Conservation (phyloP, 2,329 filamentous ascomycete genomes). For the Endothia cerciana region DNA sequence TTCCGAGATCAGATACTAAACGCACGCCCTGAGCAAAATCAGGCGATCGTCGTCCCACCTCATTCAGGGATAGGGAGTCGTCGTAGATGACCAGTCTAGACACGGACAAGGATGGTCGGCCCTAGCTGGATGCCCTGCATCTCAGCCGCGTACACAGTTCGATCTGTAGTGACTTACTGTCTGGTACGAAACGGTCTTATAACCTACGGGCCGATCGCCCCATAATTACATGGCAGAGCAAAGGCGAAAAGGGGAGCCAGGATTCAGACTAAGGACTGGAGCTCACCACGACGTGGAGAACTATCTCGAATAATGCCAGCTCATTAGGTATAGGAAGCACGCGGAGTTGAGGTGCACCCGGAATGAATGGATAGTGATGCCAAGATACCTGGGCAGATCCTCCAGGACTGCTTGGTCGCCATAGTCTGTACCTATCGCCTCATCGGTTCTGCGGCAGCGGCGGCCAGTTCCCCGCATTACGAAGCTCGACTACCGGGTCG, state of each 20-base stretch:
- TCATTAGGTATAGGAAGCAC: neutral
- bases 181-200: neutral
- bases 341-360: neutral
- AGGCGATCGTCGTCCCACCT: neutral
- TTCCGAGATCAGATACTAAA: neutral
- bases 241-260: neutral
- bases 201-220: neutral
- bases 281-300: neutral
- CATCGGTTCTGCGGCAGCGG: too few species aligned
- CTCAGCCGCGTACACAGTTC: too few species aligned
- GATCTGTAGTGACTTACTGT: neutral
- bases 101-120: neutral
- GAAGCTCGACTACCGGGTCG: neutral
- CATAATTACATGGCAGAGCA: neutral
- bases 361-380: neutral
- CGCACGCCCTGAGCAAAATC: neutral
- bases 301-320: neutral
- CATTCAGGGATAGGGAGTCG: neutral
- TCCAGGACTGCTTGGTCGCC: too few species aligned
- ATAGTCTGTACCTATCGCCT: too few species aligned
- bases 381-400: neutral
- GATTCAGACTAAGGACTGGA: neutral
- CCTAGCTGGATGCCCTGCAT: neutral
- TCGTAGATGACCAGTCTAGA: neutral
- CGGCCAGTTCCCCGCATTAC: neutral